These are phyloP conservation scores for Artemisia argyi DNA, from an alignment of 129 eudicot species.

Conservation along the genomic window DNA sequence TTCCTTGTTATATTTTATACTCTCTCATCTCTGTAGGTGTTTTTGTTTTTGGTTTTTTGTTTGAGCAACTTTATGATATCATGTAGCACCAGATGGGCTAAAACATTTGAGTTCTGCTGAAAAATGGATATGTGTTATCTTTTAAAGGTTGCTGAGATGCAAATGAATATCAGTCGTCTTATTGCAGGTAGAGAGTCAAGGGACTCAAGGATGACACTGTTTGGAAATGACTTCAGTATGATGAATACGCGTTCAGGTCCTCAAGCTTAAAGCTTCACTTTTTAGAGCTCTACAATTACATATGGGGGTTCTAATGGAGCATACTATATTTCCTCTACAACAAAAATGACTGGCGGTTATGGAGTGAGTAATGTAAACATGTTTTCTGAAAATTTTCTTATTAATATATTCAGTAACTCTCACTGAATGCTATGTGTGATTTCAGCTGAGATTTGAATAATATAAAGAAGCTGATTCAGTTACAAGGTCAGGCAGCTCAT, in stretches of 20 bases:
- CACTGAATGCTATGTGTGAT: too few species aligned
- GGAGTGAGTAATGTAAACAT: conserved; percentile 52
- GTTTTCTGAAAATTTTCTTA: too few species aligned
- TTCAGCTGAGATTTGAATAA: too few species aligned
- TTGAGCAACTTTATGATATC: too few species aligned
- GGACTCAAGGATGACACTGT: conserved; percentile 34
- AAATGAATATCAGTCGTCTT: neutral
- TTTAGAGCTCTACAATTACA: conserved; percentile 69
- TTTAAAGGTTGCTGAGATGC: neutral
- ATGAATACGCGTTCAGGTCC: conserved; percentile 36
- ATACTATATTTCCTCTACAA: conserved; percentile 55
- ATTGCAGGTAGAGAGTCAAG: conserved; percentile 47
- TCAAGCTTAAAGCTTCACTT: conserved; percentile 54
- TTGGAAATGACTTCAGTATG: conserved; percentile 35
- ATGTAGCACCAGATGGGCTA: neutral
- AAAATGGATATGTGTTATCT: neutral
- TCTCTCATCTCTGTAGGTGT: too few species aligned
- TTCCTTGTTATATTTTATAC: too few species aligned
- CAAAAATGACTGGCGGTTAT: conserved; percentile 76
- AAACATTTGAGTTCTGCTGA: neutral
- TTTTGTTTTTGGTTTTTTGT: too few species aligned
- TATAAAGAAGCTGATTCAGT: too few species aligned
- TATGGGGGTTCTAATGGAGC: conserved; percentile 87
- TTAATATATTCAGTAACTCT: too few species aligned
- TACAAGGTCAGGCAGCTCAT: too few species aligned